Percentiles rank a stretch among this genome's conserved stretches.
phyloP scores from a whole-genome alignment of 257 asterid genomes.

The Capsicum chinense region DNA sequence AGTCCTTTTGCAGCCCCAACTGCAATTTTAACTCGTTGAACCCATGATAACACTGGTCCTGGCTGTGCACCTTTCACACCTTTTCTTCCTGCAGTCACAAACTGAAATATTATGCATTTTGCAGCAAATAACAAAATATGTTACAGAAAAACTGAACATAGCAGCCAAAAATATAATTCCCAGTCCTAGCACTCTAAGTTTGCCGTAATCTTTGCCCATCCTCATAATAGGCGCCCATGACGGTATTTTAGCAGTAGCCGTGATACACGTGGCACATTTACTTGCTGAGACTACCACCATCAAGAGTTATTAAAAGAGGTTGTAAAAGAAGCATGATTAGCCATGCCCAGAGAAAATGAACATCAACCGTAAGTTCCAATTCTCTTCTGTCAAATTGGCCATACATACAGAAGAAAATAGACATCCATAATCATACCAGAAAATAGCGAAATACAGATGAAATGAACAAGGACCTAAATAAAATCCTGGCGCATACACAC shows the following conservation, averaged over 20 bases:
- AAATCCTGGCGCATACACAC: background rate
- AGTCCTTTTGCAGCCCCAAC: slow-evolving; percentile 91
- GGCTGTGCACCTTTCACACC: slow-evolving; percentile 97
- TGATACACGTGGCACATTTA: background rate
- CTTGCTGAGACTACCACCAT: background rate
- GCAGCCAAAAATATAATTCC: background rate
- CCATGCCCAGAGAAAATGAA: background rate
- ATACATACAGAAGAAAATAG: background rate
- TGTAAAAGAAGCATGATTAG: background rate
- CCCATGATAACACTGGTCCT: slow-evolving; percentile 90
- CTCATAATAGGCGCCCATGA: background rate
- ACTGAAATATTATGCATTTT: background rate
- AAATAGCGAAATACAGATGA: background rate
- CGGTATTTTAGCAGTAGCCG: background rate
- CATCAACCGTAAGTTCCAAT: background rate
- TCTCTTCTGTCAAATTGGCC: background rate
- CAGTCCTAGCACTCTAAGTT: slow-evolving; percentile 1
- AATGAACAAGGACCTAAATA: background rate
- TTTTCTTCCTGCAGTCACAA: slow-evolving; percentile 62
- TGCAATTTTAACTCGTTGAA: slow-evolving; percentile 85
- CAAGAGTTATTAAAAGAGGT: background rate
- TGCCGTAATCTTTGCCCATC: slow-evolving; percentile 15
- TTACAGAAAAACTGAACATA: background rate
- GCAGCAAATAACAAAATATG: background rate
- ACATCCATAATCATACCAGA: background rate